Conservation (phyloP, 1,284 basidiomycete genomes). For the Omphalotus olearius region DNA sequence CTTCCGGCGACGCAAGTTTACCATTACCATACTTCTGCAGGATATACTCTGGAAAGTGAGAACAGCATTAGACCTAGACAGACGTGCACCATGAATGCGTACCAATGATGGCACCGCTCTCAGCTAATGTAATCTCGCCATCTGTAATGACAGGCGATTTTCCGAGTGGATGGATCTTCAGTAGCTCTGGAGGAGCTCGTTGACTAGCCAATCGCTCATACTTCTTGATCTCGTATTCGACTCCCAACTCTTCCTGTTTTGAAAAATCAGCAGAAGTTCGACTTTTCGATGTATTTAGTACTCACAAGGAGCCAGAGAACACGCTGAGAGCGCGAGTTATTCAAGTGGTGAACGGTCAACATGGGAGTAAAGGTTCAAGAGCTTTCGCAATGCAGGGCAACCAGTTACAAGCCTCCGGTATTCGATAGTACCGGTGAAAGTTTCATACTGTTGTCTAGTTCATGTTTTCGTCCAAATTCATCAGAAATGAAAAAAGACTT, state of each 20-base stretch:
- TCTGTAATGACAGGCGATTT: constrained; percentile 47
- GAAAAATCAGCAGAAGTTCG: too few species aligned
- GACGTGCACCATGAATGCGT: neutral
- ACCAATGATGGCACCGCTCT: constrained; percentile 49
- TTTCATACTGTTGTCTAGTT: too few species aligned
- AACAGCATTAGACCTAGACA: neutral
- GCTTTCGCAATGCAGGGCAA: too few species aligned
- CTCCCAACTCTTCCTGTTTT: constrained; percentile 44
- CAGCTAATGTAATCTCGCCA: constrained; percentile 36
- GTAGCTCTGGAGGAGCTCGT: constrained; percentile 37
- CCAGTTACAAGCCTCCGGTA: too few species aligned
- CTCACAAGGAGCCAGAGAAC: constrained; percentile 51
- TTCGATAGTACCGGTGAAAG: too few species aligned
- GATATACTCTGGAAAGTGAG: constrained; percentile 33
- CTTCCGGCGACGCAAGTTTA: constrained; percentile 30
- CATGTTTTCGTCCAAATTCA: too few species aligned
- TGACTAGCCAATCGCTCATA: constrained; percentile 35
- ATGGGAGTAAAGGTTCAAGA: neutral
- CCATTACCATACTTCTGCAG: constrained; percentile 40
- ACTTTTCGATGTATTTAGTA: neutral
- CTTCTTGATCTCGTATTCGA: constrained; percentile 44
- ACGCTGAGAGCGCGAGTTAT: constrained; percentile 48
- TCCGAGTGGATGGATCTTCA: constrained; percentile 38
- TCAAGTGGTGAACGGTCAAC: constrained; percentile 41
- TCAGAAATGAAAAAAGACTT: too few species aligned